Base-by-base conservation (phyloP, 2,329 filamentous ascomycete species). In the Fusarium illudens region DNA sequence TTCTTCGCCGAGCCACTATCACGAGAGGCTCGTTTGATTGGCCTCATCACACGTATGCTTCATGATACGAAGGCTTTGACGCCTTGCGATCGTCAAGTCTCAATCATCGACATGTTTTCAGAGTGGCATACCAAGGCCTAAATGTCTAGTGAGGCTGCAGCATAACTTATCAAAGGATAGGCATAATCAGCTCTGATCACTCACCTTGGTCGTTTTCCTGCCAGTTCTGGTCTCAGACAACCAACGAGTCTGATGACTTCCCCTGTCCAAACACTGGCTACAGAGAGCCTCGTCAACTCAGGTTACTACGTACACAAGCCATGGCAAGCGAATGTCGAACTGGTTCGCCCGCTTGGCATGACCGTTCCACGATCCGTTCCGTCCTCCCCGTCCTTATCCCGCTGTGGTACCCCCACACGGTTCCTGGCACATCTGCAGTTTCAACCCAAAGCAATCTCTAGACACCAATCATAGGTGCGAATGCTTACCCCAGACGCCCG, bases 401-500 rank as follows among this genome's bases (percentile, higher is more conserved):
- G 36, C 54, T 19, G 42, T n/a, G n/a, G n/a, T 42, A 17, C 48
- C 51, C 49, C 56, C 65, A 50, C 57, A 54, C 36, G 37, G 65
- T 65, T 68, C 65, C 65, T 67, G 44, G 58, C 29, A 37, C 42
- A 30, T 46, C 34, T 67, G 13, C 51, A 62, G 20, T 53, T 56
- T 65, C 27, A 53, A 32, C 11, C 58, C 61, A 60, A 69, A 51
- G 62, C 54, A 59, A 39, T 42, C 50, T 27, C 36, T 20, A 32
- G 57, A n/a, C 36, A 57, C 65, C 66, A 68, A 68, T 67, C 66
- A 69, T 44, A 29, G n/a, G 20, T 46, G 22, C 13, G 37, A 51
- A 60, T 60, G 53, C 62, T 67, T 70, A 69, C 58, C 36, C 54
- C 58, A 67, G 51, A 70, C 66, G 66, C 66, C 66, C 66, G 66